Evolutionary conservation across 1,139 yeast species (phyloP).

Genomic region (Debaryomyces singareniensis): DNA sequence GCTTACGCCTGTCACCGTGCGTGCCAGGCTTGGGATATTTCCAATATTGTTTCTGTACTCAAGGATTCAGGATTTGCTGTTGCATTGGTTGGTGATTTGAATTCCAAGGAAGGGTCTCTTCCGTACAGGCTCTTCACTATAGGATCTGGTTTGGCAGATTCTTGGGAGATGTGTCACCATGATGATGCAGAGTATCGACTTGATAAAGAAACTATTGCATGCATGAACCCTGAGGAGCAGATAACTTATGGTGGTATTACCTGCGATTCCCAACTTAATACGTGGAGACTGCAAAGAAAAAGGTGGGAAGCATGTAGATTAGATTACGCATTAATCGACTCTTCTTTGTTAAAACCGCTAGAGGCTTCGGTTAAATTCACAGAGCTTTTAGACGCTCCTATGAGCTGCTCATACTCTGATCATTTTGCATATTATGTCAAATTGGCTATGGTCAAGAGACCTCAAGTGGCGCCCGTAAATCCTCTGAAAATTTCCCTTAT

Average conservation of each 20-base stretch:
- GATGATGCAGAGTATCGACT: slow-evolving; percentile 11
- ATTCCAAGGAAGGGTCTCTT: slow-evolving; percentile 79
- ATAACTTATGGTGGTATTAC: slow-evolving; percentile 73
- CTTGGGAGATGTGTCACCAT: slow-evolving; percentile 73
- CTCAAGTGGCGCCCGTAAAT: slow-evolving; percentile 4
- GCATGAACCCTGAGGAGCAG: slow-evolving; percentile 62
- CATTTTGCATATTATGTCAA: slow-evolving; percentile 84
- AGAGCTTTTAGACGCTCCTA: slow-evolving; percentile 50
- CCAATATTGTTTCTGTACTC: slow-evolving; percentile 57
- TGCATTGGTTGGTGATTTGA: slow-evolving; percentile 87
- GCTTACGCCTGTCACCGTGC: slow-evolving; percentile 87
- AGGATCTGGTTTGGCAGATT: slow-evolving; percentile 68
- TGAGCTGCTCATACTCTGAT: slow-evolving; percentile 74
- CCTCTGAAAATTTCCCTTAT: slow-evolving; percentile 34
- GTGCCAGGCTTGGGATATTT: slow-evolving; percentile 95
- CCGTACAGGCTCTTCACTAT: slow-evolving; percentile 70
- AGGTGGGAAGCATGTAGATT: slow-evolving; percentile 79
- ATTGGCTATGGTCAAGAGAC: slow-evolving; percentile 13
- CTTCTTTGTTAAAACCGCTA: slow-evolving; percentile 42
- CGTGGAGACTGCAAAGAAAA: slow-evolving; percentile 68
- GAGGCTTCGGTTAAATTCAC: slow-evolving; percentile 68
- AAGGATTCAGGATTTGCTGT: slow-evolving; percentile 76
- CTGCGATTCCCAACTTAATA: slow-evolving; percentile 79
- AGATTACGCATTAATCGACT: slow-evolving; percentile 82
- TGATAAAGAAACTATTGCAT: slow-evolving; percentile 34